Conservation (phyloP, 495 filamentous ascomycete species). For the Xylaria castorea region DNA sequence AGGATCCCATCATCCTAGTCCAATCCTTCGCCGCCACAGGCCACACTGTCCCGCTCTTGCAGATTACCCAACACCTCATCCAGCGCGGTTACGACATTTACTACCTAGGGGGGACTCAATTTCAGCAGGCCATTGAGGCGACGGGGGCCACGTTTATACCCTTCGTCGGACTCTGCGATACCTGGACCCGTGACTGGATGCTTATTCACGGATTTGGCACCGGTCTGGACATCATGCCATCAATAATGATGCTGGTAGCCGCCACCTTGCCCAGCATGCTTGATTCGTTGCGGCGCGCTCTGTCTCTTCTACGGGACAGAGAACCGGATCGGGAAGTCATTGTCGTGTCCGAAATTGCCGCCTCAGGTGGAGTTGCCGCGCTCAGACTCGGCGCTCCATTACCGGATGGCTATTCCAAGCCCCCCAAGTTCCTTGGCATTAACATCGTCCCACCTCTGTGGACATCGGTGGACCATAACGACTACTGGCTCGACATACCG, state of each 20-base stretch:
- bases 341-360: slow-evolving; percentile 33
- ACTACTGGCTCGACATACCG: slow-evolving; percentile 35
- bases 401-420: slow-evolving; percentile 23
- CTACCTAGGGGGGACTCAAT: slow-evolving; percentile 31
- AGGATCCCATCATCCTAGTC: slow-evolving; percentile 13
- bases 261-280: slow-evolving; percentile 32
- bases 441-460: slow-evolving; percentile 36
- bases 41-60: slow-evolving; percentile 32
- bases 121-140: slow-evolving; percentile 27
- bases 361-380: slow-evolving; percentile 28
- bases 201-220: slow-evolving; percentile 26
- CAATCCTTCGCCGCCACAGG: slow-evolving; percentile 28
- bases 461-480: slow-evolving; percentile 31
- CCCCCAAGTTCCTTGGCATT: slow-evolving; percentile 34
- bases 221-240: slow-evolving; percentile 29
- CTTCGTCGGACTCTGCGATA: slow-evolving; percentile 24
- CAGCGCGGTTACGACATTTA: slow-evolving; percentile 31
- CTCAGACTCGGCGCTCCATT: slow-evolving; percentile 31
- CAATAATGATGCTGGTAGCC: slow-evolving; percentile 30
- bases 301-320: slow-evolving; percentile 23
- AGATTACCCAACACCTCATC: slow-evolving; percentile 34
- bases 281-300: slow-evolving; percentile 24
- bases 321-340: slow-evolving; percentile 32
- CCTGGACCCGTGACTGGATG: slow-evolving; percentile 24
- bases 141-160: slow-evolving; percentile 35